Percentiles rank a stretch among this genome's conserved stretches.
These are phyloP conservation scores for Stemphylium beticola DNA, from an alignment of 2,329 filamentous ascomycete species.

Conservation along the genomic window DNA sequence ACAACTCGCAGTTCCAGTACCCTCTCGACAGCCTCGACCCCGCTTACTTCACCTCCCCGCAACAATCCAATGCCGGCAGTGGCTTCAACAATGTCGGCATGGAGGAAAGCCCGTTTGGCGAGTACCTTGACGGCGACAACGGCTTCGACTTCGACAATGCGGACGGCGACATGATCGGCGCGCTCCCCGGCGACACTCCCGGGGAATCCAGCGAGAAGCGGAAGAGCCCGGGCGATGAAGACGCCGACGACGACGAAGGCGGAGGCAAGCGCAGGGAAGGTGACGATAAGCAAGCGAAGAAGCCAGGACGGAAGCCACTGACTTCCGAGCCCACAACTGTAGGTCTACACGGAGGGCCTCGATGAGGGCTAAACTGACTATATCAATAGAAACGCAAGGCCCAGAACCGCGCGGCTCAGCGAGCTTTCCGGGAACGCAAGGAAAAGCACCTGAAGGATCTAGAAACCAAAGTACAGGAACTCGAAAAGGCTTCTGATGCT, in stretches of 20 bases:
- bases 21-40: conserved; percentile 43
- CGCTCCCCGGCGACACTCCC: conserved; percentile 66
- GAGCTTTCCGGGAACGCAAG: conserved; percentile 67
- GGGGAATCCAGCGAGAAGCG: conserved; percentile 66
- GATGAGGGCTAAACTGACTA: conserved; percentile 28
- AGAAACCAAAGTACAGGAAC: conserved; percentile 70
- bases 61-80: conserved; percentile 48
- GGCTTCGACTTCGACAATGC: conserved; percentile 76
- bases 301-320: conserved; percentile 92
- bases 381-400: conserved; percentile 83
- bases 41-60: conserved; percentile 47
- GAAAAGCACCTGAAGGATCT: conserved; percentile 71
- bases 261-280: conserved; percentile 80
- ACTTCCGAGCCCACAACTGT: conserved; percentile 96
- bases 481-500: conserved; percentile 81
- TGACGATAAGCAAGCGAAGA: conserved; percentile 87
- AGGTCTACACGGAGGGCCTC: conserved; percentile 55
- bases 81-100: conserved; percentile 57
- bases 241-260: conserved; percentile 66
- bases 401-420: conserved; percentile 66
- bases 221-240: conserved; percentile 73
- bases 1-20: conserved; percentile 40
- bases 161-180: conserved; percentile 75
- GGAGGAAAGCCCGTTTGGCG: conserved; percentile 81
- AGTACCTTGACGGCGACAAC: conserved; percentile 78